phyloP scores from a whole-genome alignment of 139 green algal genomes.

The Auxenochlorella pyrenoidosa region DNA sequence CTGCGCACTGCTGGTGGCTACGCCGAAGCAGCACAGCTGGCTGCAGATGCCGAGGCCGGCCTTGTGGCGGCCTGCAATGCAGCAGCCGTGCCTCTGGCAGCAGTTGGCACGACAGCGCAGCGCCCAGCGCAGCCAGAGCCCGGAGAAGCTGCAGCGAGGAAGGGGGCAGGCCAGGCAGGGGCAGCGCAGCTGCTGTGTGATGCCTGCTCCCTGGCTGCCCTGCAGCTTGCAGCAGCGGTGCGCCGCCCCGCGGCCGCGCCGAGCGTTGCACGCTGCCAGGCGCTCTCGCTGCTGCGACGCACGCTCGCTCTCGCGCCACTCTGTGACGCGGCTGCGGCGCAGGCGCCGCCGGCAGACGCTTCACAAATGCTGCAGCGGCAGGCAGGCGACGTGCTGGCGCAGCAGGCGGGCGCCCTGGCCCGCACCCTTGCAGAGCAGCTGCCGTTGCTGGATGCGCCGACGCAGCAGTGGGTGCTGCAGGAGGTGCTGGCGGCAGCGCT shows the following conservation, averaged over 20 bases:
- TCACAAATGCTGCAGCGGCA: conserved; percentile 12
- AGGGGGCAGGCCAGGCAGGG: background rate
- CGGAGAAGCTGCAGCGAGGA: background rate
- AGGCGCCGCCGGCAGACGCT: background rate
- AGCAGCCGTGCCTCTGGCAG: background rate
- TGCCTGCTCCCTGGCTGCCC: conserved; percentile 16
- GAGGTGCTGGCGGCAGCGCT: background rate
- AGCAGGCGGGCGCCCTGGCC: conserved; percentile 27
- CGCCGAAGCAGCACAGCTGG: background rate
- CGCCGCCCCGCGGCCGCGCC: background rate
- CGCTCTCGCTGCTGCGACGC: background rate
- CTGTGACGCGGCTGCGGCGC: background rate
- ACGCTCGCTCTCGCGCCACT: background rate
- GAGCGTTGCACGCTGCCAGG: background rate
- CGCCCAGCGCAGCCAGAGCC: too few species aligned
- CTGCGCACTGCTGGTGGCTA: conserved; percentile 13
- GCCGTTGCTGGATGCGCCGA: background rate
- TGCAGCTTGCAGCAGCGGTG: conserved; percentile 16
- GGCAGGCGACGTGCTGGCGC: background rate
- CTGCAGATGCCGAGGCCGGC: background rate
- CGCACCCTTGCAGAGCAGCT: background rate
- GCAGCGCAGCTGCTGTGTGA: background rate
- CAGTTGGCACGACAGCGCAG: too few species aligned
- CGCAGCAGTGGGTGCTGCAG: conserved; percentile 15
- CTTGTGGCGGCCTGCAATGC: background rate